Evolutionary conservation across 495 filamentous ascomycete genomes (phyloP).

Genomic region (Trichoderma gamsii): DNA sequence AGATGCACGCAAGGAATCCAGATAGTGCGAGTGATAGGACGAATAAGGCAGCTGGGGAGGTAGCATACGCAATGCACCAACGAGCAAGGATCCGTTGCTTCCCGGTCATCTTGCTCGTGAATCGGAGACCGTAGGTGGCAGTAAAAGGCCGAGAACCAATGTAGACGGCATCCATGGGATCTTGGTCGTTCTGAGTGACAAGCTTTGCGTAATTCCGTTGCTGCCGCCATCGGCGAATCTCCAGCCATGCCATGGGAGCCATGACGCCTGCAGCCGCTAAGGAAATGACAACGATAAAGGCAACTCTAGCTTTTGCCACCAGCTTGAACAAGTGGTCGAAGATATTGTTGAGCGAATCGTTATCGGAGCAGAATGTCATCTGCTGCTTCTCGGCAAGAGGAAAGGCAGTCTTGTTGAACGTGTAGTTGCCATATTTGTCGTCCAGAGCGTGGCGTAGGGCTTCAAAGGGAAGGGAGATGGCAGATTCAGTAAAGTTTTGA

Average conservation of each 20-base stretch:
- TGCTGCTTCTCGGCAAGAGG: conserved; percentile 74
- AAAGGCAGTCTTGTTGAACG: conserved; percentile 69
- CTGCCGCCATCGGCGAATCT: conserved; percentile 70
- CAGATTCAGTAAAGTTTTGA: conserved; percentile 64
- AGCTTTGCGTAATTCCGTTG: conserved; percentile 64
- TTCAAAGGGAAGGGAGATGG: conserved; percentile 73
- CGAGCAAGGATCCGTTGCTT: conserved; percentile 66
- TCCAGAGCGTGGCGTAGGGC: conserved; percentile 65
- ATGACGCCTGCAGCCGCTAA: conserved; percentile 65
- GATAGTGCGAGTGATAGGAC: conserved; percentile 80
- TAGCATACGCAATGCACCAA: conserved; percentile 84
- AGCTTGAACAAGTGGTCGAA: conserved; percentile 64
- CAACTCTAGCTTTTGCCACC: conserved; percentile 55
- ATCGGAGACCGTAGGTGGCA: conserved; percentile 61
- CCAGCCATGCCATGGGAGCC: conserved; percentile 69
- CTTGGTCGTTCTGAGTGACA: conserved; percentile 56
- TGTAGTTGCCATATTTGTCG: conserved; percentile 57
- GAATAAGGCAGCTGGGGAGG: conserved; percentile 77
- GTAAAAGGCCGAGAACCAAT: conserved; percentile 76
- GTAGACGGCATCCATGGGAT: conserved; percentile 85
- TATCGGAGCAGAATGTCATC: conserved; percentile 81
- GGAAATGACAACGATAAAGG: conserved; percentile 66
- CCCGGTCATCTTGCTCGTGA: conserved; percentile 61
- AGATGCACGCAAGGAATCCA: conserved; percentile 76
- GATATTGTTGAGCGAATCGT: conserved; percentile 78